Percentiles rank a stretch among this genome's conserved stretches.
These are phyloP conservation scores for Penicillium chermesinum DNA, from an alignment of 495 filamentous ascomycete genomes.

Conservation along the genomic window DNA sequence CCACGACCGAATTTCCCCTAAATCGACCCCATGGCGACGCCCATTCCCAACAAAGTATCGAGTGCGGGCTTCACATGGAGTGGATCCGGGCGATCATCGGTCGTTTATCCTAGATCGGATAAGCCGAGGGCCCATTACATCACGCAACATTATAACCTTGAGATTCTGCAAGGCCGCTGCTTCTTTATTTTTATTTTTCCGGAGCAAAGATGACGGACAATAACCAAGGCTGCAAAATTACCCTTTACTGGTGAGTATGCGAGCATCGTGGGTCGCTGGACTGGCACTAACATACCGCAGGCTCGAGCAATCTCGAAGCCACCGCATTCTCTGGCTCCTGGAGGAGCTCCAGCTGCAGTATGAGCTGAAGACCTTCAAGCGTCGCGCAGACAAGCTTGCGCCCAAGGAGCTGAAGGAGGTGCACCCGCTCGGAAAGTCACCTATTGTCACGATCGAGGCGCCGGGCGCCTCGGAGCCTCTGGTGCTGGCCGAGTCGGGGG, in stretches of 20 bases:
- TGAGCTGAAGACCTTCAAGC: slow-evolving; percentile 69
- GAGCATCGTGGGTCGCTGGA: not conserved
- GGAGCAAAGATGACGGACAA: slow-evolving; percentile 24
- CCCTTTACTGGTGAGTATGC: slow-evolving; percentile 63
- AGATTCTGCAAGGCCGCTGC: no score
- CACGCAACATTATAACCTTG: not conserved
- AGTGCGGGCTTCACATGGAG: not conserved
- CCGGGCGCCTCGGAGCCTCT: slow-evolving; percentile 44
- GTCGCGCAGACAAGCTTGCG: slow-evolving; percentile 55
- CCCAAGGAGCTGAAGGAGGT: slow-evolving; percentile 67
- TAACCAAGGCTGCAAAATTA: slow-evolving; percentile 56
- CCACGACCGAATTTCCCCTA: no score
- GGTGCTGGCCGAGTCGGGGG: slow-evolving; percentile 73
- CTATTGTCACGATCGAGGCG: slow-evolving; percentile 58
- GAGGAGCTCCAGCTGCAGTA: slow-evolving; percentile 78
- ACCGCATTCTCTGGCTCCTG: slow-evolving; percentile 84
- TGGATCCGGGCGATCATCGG: not conserved
- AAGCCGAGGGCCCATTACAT: not conserved
- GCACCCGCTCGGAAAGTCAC: slow-evolving; percentile 83
- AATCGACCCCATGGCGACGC: not conserved
- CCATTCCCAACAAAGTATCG: not conserved
- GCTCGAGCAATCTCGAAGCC: slow-evolving; percentile 56
- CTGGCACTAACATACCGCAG: slow-evolving; percentile 11
- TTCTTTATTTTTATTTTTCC: no score
- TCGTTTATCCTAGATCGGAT: not conserved